Evolutionary conservation across 352 stramenopile genomes (phyloP).

Genomic region (Phytophthora lateralis): DNA sequence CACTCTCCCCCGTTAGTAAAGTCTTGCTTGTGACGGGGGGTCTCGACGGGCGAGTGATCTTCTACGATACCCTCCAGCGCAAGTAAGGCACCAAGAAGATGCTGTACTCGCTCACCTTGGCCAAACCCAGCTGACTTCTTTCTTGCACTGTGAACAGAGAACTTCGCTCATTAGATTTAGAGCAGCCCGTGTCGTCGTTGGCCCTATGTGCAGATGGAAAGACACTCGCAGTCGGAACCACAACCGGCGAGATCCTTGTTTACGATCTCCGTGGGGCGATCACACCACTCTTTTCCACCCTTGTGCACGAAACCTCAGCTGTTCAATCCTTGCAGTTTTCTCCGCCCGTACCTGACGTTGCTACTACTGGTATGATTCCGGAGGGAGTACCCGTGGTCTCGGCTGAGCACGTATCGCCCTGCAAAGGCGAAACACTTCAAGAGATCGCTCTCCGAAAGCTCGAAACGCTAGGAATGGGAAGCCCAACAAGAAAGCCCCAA

Average conservation of each 20-base stretch:
- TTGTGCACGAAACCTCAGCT: constrained; percentile 42
- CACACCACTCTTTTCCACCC: constrained; percentile 56
- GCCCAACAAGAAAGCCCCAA: constrained; percentile 18
- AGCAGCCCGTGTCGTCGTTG: constrained; percentile 60
- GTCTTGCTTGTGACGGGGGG: constrained; percentile 61
- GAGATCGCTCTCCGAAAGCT: constrained; percentile 51
- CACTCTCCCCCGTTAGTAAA: constrained; percentile 76
- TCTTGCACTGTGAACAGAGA: constrained; percentile 36
- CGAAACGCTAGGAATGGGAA: constrained; percentile 39
- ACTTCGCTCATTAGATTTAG: constrained; percentile 59
- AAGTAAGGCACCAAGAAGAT: constrained; percentile 42
- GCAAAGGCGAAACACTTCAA: constrained; percentile 49
- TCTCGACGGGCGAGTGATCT: constrained; percentile 71
- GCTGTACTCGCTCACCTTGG: not conserved
- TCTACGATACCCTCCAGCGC: constrained; percentile 69
- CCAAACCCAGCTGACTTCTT: constrained; percentile 1
- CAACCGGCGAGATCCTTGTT: constrained; percentile 56
- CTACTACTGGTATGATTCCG: constrained; percentile 30
- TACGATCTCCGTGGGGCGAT: constrained; percentile 73
- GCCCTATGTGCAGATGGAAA: constrained; percentile 71
- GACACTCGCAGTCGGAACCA: constrained; percentile 62
- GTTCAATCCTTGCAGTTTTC: constrained; percentile 72
- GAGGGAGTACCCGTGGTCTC: constrained; percentile 55
- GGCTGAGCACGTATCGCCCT: constrained; percentile 41
- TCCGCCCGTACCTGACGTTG: constrained; percentile 36